Base-by-base conservation (phyloP, 2,329 filamentous ascomycete genomes). In the Aspergillus niger region DNA sequence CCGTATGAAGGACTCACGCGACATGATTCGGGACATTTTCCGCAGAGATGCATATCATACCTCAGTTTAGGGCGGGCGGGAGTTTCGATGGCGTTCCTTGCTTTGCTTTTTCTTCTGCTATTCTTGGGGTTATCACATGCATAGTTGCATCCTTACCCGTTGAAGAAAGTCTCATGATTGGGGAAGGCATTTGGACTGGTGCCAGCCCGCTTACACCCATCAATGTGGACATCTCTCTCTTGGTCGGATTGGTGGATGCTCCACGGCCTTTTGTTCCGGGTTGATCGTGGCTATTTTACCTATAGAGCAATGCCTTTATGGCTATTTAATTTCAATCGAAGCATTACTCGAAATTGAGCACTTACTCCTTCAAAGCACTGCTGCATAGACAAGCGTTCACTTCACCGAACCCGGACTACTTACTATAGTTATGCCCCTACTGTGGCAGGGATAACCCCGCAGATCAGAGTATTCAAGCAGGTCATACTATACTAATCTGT, bases 41-140 rank as follows among this genome's bases (percentile, higher is more conserved):
- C 8, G 36, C 22, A 32, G 47, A 48, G 55, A 39, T 58, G 55
- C 55, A 52, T 52, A 50, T 50, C 47, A 50, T 36, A 36, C 11
- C 32, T 36, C 32, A 15, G 32, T 13, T 50, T 30, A 17, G 6
- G 32, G 36, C 20, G 30, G 47, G 48, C 38, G 26, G 55, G 47
- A 52, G 54, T 57, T 49, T 28, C 8, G 17, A 24, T 30, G 54
- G 54, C 54, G 54, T 43, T 39, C 41, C 39, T 52, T 52, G 10
- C 49, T 38, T 58, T 41, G 32, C 8, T 41, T 57, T 49, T 50
- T 10, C 0, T 17, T 17, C 6, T 26, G 2, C 44, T 26, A 20
- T 28, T 26, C 5, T 36, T n/a, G 47, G 47, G 24, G 0, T 50
- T 15, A 50, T 50, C 47, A 50, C 47, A 50, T 50, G 47, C 47